Conservation (phyloP, 1,139 yeast genomes). For the Pneumocystis canis region DNA sequence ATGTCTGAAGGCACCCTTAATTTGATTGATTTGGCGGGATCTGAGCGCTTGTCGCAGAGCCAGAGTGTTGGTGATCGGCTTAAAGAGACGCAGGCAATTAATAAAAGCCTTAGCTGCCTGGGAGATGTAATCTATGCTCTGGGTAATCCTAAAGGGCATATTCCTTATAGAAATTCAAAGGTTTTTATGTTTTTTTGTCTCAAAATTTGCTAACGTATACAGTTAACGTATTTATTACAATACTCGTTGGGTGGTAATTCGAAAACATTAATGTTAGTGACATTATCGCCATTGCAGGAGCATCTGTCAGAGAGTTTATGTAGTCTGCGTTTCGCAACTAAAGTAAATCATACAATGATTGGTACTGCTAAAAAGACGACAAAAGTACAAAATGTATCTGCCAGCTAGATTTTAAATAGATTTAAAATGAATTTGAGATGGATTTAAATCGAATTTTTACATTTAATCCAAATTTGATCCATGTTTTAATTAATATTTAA, state of each 20-base stretch:
- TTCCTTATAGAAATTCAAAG: constrained; percentile 45
- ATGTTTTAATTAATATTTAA: neutral
- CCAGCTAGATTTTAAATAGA: neutral
- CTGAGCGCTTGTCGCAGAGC: constrained; percentile 67
- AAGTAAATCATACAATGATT: constrained; percentile 30
- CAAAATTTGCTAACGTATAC: constrained; percentile 14
- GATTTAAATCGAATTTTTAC: neutral
- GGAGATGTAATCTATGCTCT: constrained; percentile 84
- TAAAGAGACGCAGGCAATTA: constrained; percentile 78
- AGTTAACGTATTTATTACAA: constrained; percentile 67
- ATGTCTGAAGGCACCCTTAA: constrained; percentile 49
- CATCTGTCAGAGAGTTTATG: constrained; percentile 68
- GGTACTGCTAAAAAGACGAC: constrained; percentile 16
- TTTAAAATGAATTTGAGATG: neutral
- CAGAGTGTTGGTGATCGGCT: constrained; percentile 52
- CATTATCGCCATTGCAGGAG: constrained; percentile 51
- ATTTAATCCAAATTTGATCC: neutral
- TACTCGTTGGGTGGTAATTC: constrained; percentile 76
- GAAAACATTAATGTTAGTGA: constrained; percentile 87
- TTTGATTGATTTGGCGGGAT: constrained; percentile 73
- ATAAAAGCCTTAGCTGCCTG: constrained; percentile 71
- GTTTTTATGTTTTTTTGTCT: constrained; percentile 8
- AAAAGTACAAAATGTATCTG: neutral
- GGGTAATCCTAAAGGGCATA: constrained; percentile 30
- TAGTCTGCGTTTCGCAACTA: constrained; percentile 78